Evolutionary conservation across 75 land plant genomes (phyloP), one percentile per base, ranked within the genome.

Genomic region (Pinus albicaulis): DNA sequence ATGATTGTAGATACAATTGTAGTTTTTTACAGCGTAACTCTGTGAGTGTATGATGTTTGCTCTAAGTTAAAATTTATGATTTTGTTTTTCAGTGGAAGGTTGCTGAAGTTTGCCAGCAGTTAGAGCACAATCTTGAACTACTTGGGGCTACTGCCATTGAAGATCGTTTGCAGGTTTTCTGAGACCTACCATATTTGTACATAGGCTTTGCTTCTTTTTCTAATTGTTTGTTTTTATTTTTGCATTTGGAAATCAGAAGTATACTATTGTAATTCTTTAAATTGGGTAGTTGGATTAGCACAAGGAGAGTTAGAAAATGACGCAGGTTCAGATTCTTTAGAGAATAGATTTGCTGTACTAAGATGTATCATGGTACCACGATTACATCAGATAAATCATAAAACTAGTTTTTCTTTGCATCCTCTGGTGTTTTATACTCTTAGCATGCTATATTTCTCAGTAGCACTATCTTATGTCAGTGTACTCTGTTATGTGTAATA

Each of bases 61-160:
- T 58, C 25, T 72, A 56, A 72, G 5, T 17, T 41, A 24, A 48
- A 14, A 22, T 57, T 74, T 58, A 57, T 31, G 22, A 7, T 24
- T 41, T 23, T 73, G 73, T 76, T 58, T 44, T 83, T 41, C 89
- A 97, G 99, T 97, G 95, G 98, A 95, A 90, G 77, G 28, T 95
- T n/a, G 98, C 99, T 63, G 99, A 97, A 76, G 95, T 91, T 24
- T 95, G 93, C 77, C 91, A 92, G 77, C 84, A 73, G 56, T 74
- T 97, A 79, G 99, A 97, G 72, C 91, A 82, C 76, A 75, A 92
- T 66, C 85, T 97, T 80, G 89, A 92, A 73, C 82, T 97, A 44
- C 93, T 97, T 80, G 99, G 99, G 12, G 95, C 92, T 62, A 83
- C 98, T 76, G 99, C 99, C 59, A 91, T 97, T 77, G 99, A 97